A percentile compares a stretch with the other conserved stretches of the same genome.
These are phyloP conservation scores for Colletotrichum nymphaeae DNA, from an alignment of 2,329 filamentous ascomycete species.

Conservation along the genomic window DNA sequence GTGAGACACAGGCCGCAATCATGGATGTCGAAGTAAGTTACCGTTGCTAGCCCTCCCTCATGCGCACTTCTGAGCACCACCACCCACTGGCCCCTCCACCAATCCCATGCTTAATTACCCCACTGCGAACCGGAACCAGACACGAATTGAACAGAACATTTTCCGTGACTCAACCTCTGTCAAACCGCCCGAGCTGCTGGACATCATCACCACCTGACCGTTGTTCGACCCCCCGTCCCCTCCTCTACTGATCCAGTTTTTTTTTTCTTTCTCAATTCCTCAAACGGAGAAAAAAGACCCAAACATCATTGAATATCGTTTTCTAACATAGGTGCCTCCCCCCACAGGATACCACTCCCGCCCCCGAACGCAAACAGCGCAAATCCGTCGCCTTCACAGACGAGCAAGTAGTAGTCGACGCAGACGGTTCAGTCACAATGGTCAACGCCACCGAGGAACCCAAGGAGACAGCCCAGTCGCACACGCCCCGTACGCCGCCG, in stretches of 20 bases:
- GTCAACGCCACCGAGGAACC: constrained; percentile 78
- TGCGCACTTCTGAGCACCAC: constrained; percentile 30
- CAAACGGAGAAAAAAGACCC: not conserved
- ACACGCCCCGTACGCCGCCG: constrained; percentile 76
- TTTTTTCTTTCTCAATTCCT: not conserved
- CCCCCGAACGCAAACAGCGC: constrained; percentile 76
- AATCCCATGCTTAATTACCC: constrained; percentile 32
- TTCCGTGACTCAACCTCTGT: constrained; percentile 29
- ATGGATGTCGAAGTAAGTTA: constrained; percentile 49
- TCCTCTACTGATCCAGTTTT: not conserved
- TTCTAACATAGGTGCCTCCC: constrained; percentile 22
- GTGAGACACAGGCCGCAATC: constrained; percentile 39
- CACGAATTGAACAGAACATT: constrained; percentile 31
- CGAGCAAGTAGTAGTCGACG: constrained; percentile 87
- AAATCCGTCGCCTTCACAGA: constrained; percentile 96
- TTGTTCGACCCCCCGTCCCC: constrained; percentile 17
- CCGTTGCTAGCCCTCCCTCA: constrained; percentile 34
- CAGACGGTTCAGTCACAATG: constrained; percentile 86
- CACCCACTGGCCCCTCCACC: constrained; percentile 31
- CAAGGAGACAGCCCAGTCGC: constrained; percentile 85
- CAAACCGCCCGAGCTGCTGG: not conserved
- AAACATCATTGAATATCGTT: not conserved
- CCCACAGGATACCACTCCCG: constrained; percentile 36
- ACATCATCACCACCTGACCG: constrained; percentile 13
- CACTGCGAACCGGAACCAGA: constrained; percentile 29